A percentile compares a stretch with the other conserved stretches of the same genome.
Conservation (phyloP, 192 early-diverging fungal species). For the Mortierella hygrophila region DNA sequence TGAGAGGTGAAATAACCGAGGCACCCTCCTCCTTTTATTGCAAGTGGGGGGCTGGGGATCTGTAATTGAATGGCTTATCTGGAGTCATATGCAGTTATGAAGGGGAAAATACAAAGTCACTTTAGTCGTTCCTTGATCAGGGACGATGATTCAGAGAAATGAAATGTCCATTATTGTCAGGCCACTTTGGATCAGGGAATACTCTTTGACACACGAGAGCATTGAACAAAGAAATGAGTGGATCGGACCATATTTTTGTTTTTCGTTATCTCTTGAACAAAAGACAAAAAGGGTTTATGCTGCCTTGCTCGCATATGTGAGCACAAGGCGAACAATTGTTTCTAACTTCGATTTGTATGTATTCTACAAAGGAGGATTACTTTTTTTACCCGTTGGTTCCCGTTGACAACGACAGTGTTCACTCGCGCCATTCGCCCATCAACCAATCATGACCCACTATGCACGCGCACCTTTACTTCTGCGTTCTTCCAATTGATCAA, state of each 20-base stretch:
- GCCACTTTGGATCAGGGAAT: conserved; percentile 2
- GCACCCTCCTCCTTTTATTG: neutral
- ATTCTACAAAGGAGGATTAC: neutral
- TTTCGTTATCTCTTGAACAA: neutral
- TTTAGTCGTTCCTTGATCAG: neutral
- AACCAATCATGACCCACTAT: conserved; percentile 14
- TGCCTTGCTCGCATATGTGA: neutral
- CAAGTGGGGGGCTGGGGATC: neutral
- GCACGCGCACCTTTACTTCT: conserved; percentile 9
- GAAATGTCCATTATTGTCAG: neutral
- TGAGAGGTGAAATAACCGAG: neutral
- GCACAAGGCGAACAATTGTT: neutral
- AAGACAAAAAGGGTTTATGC: neutral
- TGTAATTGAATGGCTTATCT: neutral
- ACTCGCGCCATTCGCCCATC: conserved; percentile 29
- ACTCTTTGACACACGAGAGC: neutral
- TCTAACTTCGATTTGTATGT: neutral
- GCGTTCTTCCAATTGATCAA: neutral
- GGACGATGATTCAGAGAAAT: neutral
- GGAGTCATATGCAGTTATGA: neutral
- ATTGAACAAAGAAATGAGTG: neutral
- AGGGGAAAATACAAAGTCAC: neutral
- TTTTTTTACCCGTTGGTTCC: neutral
- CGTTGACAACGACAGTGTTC: neutral
- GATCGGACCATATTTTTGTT: conserved; percentile 5